Conservation (phyloP, 2,329 filamentous ascomycete species). For the Scedosporium dehoogii region DNA sequence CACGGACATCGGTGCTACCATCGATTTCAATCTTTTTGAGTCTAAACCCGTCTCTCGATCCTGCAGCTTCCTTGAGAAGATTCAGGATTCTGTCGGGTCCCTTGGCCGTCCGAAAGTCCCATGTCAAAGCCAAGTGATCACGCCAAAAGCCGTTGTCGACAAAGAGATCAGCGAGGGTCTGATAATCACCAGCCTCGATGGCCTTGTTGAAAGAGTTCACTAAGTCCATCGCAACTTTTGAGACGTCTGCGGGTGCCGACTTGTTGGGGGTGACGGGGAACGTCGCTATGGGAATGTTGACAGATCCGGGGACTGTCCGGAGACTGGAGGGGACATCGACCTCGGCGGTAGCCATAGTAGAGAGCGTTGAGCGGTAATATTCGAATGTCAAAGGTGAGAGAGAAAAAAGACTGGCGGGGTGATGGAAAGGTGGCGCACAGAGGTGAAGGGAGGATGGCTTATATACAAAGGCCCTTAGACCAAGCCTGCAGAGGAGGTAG, state of each 20-base stretch:
- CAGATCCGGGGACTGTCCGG: slow-evolving; percentile 35
- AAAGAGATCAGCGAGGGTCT: slow-evolving; percentile 27
- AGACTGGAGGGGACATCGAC: slow-evolving; percentile 16
- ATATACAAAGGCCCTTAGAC: too few species aligned
- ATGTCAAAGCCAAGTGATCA: slow-evolving; percentile 46
- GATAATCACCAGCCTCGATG: slow-evolving; percentile 24
- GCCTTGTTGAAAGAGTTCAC: slow-evolving; percentile 30
- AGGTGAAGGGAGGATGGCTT: too few species aligned
- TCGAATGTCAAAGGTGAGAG: neutral
- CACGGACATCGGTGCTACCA: slow-evolving; percentile 26
- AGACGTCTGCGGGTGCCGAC: slow-evolving; percentile 17
- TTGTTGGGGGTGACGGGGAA: slow-evolving; percentile 25
- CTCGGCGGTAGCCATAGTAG: neutral
- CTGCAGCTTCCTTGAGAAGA: slow-evolving; percentile 24
- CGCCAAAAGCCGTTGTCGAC: slow-evolving; percentile 42
- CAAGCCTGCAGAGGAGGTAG: too few species aligned
- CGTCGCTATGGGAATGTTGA: slow-evolving; percentile 39
- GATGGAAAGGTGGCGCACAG: too few species aligned
- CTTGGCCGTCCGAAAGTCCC: slow-evolving; percentile 44
- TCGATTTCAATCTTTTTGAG: slow-evolving; percentile 36
- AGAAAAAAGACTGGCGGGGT: neutral
- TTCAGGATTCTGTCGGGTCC: slow-evolving; percentile 26
- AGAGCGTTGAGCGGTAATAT: too few species aligned
- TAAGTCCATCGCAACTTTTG: slow-evolving; percentile 25
- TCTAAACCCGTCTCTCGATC: slow-evolving; percentile 25